A percentile compares a stretch with the other conserved stretches of the same genome.
phyloP scores from a whole-genome alignment of 768 basidiomycete genomes.

The Boletus barrowsii region DNA sequence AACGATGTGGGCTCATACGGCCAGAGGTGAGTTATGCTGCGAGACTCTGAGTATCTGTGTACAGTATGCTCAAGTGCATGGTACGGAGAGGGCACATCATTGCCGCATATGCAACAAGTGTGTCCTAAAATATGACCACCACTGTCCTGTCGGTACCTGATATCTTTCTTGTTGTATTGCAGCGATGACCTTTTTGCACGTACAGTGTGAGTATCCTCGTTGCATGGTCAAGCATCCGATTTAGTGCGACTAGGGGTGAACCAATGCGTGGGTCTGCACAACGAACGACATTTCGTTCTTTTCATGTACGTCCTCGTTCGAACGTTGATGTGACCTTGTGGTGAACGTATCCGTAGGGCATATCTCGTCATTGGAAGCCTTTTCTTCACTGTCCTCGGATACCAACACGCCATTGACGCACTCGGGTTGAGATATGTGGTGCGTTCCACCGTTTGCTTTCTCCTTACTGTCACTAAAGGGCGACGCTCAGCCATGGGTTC shows the following conservation, averaged over 20 bases:
- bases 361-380: slow-evolving; percentile 77
- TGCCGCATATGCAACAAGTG: slow-evolving; percentile 90
- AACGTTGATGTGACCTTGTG: not conserved
- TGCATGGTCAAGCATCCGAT: not conserved
- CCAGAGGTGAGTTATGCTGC: slow-evolving; percentile 64
- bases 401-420: slow-evolving; percentile 52
- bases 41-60: not conserved
- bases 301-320: slow-evolving; percentile 67
- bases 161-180: not conserved
- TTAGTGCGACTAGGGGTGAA: slow-evolving; percentile 70
- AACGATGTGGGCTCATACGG: slow-evolving; percentile 62
- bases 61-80: slow-evolving; percentile 11
- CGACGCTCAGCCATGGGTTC: slow-evolving; percentile 45
- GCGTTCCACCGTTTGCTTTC: slow-evolving; percentile 5
- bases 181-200: not conserved
- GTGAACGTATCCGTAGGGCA: slow-evolving; percentile 43
- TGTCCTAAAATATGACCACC: slow-evolving; percentile 87
- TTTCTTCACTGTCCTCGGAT: slow-evolving; percentile 63
- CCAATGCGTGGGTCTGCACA: slow-evolving; percentile 94
- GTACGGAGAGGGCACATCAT: slow-evolving; percentile 80
- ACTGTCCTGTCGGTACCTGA: slow-evolving; percentile 71
- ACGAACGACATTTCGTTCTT: slow-evolving; percentile 92
- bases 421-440: slow-evolving; percentile 53
- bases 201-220: slow-evolving; percentile 37
- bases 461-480: not conserved